Evolutionary conservation across 179 eudicot species (phyloP).

Genomic region (Nepenthes alata): DNA sequence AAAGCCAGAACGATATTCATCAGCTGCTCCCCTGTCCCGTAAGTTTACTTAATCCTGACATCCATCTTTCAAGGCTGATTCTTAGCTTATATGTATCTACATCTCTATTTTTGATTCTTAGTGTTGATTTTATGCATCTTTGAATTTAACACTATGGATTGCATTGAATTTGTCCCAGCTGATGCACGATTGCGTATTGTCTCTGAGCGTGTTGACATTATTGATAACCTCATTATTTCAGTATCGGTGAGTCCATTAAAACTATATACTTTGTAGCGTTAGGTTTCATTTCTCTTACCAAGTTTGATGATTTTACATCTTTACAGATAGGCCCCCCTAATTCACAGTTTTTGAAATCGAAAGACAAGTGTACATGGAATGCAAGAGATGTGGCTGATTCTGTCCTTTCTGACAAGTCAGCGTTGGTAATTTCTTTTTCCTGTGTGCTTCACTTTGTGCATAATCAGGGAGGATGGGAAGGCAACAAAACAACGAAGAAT

Average conservation of each 20-base stretch:
- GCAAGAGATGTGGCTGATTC: constrained; percentile 85
- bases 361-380: constrained; percentile 68
- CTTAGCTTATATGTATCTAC: too few species aligned
- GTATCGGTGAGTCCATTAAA: constrained; percentile 52
- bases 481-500: too few species aligned
- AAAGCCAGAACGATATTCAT: constrained; percentile 96
- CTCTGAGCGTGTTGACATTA: constrained; percentile 84
- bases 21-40: constrained; percentile 98
- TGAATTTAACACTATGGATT: background rate
- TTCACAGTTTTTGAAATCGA: constrained; percentile 56
- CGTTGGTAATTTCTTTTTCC: constrained; percentile 48
- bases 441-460: background rate
- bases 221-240: constrained; percentile 77
- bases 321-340: constrained; percentile 98
- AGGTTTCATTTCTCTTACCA: background rate
- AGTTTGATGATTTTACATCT: constrained; percentile 17
- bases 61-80: background rate
- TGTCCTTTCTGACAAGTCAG: constrained; percentile 80
- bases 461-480: too few species aligned
- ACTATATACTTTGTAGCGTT: constrained; percentile 3
- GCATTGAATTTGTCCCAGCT: constrained; percentile 44
- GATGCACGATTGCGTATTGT: constrained; percentile 95
- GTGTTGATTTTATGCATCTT: too few species aligned
- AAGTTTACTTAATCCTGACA: constrained; percentile 25
- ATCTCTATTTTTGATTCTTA: too few species aligned